Base-by-base conservation (phyloP, 2,329 filamentous ascomycete species). In the Coniochaeta hoffmannii region DNA sequence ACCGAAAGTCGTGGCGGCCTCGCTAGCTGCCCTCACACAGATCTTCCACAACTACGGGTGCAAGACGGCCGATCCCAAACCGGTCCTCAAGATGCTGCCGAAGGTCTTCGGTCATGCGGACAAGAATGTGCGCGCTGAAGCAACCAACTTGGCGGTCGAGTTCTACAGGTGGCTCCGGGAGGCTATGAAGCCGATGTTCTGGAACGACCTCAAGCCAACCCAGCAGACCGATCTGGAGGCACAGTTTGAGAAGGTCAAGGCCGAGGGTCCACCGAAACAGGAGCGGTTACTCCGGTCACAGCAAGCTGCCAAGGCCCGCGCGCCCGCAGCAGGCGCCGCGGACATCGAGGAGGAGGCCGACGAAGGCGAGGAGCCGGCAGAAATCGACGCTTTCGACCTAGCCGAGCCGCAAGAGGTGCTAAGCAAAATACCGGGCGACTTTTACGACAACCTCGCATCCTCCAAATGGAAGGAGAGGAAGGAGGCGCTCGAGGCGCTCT, bases 391-490 rank as follows among this genome's bases (percentile, higher is more conserved):
- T 1, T 90, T 90, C 64, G 88, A 92, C 65, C 74, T 94, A 38
- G 87, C 89, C 34, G 92, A 96, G 67, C 89, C 93, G 0, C 87
- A 97, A 57, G 91, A 99, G 67, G 85, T 97, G 1, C 71, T 90
- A 55, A 80, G 88, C 35, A 94, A 93, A 63, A 78, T 97, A 3
- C 88, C 93, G 0, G 83, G 85, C 36, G 86, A 91, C 67, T 92
- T 97, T 61, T 80, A 83, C 61, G 94, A 99, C 22, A 85, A 88
- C 57, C 75, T 99, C 30, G 87, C 82, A 0, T 97, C 93, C 10
- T 87, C 92, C 0, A 99, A 99, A 69, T 99, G 94, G 94, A 99
- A 99, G 68, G 95, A 99, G 62, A 82, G 94, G 59, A 99, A 99
- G 71, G 94, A 99, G 63, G 90, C 89, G 0, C 78, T 97, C 3